Base-by-base conservation (phyloP, 169 alveolate species). In the Plasmodium malariae region DNA sequence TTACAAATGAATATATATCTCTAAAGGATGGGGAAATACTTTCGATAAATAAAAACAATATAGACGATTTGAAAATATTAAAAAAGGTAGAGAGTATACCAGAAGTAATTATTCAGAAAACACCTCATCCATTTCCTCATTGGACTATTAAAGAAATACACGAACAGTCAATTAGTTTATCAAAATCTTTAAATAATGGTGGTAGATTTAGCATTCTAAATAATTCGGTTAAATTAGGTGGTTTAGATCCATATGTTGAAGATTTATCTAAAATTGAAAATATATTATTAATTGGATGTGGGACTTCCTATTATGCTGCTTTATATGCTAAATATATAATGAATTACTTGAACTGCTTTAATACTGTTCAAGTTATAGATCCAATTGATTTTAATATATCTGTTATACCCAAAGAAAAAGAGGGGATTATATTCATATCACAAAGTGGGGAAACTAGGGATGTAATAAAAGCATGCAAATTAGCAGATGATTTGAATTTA, bases 401-500 rank as follows among this genome's bases (percentile, higher is more conserved):
- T 60, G 68, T 92, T 4, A 86, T 76, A n/a, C 94, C 95, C 6
- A 83, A 87, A 28, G 88, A 87, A 62, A 88, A 94, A 49, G 97
- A 96, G 48, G 99, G 98, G 26, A 95, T 96, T 45, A 94, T 97
- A 28, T 95, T 96, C 30, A 93, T 98, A 43, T 95, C 99, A 12
- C 98, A 98, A 74, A 95, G 98, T 36, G 99, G 99, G 6, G 99
- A 98, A 93, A 98, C 99, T 4, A 89, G 97, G 69, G 99, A 98
- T 93, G 87, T 97, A 1, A 93, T 96, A 19, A 95, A 93, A 36
- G 97, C 97, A 12, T 88, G 92, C 32, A 88, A 83, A 54, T 74
- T 91, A 14, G 98, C 98, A 9, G 95, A 94, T 36, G 92, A 94
- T 24, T 73, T 85, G 30, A 97, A 96, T 11, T 89, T 97, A 19